Evolutionary conservation across 208 protist species (phyloP).

Genomic region (Trypanosoma scelopori): DNA sequence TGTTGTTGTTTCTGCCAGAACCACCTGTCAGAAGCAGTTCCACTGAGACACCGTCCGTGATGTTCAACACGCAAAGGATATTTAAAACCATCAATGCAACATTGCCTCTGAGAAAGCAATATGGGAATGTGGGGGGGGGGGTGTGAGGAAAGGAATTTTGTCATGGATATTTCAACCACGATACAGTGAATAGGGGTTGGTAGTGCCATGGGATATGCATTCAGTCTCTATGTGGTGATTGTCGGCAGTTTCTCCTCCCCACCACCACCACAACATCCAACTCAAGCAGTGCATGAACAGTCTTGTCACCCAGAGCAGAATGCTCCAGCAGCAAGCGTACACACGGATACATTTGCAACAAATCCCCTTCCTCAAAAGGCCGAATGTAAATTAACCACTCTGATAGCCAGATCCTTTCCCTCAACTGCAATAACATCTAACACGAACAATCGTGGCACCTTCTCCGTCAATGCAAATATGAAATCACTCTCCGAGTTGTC

Average conservation of each 20-base stretch:
- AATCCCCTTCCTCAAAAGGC: constrained; percentile 9
- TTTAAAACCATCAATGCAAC: constrained; percentile 70
- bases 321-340: background rate
- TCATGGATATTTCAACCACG: constrained; percentile 38
- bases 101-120: constrained; percentile 39
- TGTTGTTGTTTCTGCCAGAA: background rate
- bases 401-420: background rate
- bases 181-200: constrained; percentile 16
- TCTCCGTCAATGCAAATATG: background rate
- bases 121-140: no score
- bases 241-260: background rate
- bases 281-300: constrained; percentile 43
- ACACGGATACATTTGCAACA: constrained; percentile 6
- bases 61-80: constrained; percentile 57
- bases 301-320: constrained; percentile 17
- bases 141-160: constrained; percentile 59
- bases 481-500: background rate
- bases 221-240: background rate
- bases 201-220: background rate
- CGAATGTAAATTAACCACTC: background rate
- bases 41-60: constrained; percentile 32
- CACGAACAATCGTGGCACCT: background rate
- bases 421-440: constrained; percentile 4
- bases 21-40: constrained; percentile 38
- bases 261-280: constrained; percentile 20